These are phyloP conservation scores for Corylus avellana DNA, from an alignment of 306 rosid genomes.

Conservation along the genomic window DNA sequence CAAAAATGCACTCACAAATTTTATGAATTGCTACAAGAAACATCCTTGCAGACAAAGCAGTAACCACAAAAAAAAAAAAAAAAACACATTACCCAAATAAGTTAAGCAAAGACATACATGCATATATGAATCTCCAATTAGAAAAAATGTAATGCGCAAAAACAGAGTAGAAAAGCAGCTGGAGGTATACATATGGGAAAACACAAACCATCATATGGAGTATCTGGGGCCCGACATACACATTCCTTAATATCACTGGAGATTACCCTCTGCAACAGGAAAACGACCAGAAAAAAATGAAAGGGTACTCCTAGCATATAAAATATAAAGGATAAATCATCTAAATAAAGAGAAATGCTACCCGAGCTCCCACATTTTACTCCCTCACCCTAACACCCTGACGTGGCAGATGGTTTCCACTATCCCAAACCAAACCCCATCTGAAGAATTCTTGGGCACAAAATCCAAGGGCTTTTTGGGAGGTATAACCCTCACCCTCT, in stretches of 20 bases:
- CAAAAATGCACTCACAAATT: neutral
- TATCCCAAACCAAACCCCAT: too few species aligned
- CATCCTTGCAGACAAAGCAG: neutral
- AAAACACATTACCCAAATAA: neutral
- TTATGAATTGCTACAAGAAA: neutral
- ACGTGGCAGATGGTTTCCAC: too few species aligned
- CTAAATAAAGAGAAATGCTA: neutral
- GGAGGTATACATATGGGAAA: slow-evolving; percentile 18
- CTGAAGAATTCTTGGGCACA: too few species aligned
- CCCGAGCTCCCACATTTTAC: too few species aligned
- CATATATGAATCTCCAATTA: neutral
- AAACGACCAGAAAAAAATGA: slow-evolving; percentile 24
- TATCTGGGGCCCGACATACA: slow-evolving; percentile 98
- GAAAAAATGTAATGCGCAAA: neutral
- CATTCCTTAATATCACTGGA: slow-evolving; percentile 97
- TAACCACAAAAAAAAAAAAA: neutral
- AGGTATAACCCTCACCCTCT: too few species aligned
- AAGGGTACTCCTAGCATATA: neutral
- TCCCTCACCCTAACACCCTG: too few species aligned
- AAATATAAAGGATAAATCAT: neutral
- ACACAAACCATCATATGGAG: slow-evolving; percentile 90
- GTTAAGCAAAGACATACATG: neutral
- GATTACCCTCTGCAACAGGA: slow-evolving; percentile 75
- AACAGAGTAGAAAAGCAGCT: slow-evolving; percentile 18
- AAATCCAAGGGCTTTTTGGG: too few species aligned